Evolutionary conservation across 768 basidiomycete species (phyloP).

Genomic region (Chlorophyllum brunneum): DNA sequence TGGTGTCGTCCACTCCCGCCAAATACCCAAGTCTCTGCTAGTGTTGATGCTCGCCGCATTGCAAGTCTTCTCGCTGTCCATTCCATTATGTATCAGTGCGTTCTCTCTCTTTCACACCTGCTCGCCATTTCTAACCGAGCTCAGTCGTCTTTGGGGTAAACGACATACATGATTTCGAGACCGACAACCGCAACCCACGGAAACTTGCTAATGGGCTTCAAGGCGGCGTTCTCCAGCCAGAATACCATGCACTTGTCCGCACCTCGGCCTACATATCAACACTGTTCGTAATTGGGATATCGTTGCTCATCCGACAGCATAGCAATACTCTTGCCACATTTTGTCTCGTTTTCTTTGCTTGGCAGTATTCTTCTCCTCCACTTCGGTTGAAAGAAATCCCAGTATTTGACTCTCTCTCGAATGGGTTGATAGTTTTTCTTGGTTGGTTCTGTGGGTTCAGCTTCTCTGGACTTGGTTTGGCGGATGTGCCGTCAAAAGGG

Average conservation of each 20-base stretch:
- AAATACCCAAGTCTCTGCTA: conserved; percentile 5
- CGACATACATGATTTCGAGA: conserved; percentile 16
- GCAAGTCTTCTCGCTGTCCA: conserved; percentile 9
- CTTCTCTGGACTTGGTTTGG: conserved; percentile 9
- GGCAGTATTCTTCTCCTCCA: conserved; percentile 17
- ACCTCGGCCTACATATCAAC: conserved; percentile 15
- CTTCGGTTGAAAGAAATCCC: conserved; percentile 16
- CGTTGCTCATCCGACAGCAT: conserved; percentile 8
- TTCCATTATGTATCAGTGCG: conserved; percentile 11
- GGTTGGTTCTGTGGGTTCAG: conserved; percentile 18
- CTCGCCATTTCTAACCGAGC: background rate
- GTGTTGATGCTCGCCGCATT: background rate
- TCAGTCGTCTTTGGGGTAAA: conserved; percentile 18
- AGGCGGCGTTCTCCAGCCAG: conserved; percentile 12
- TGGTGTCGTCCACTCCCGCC: conserved; percentile 11
- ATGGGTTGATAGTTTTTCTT: conserved; percentile 15
- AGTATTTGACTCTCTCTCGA: conserved; percentile 14
- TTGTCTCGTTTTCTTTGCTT: conserved; percentile 11
- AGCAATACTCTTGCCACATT: conserved; percentile 12
- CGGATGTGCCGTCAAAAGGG: conserved; percentile 8
- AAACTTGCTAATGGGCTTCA: conserved; percentile 13
- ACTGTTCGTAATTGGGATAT: conserved; percentile 6
- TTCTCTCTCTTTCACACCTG: background rate
- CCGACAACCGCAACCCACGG: conserved; percentile 17
- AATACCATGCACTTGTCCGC: conserved; percentile 12